Base-by-base conservation (phyloP, 1,139 yeast species). In the Pneumocystis carinii region DNA sequence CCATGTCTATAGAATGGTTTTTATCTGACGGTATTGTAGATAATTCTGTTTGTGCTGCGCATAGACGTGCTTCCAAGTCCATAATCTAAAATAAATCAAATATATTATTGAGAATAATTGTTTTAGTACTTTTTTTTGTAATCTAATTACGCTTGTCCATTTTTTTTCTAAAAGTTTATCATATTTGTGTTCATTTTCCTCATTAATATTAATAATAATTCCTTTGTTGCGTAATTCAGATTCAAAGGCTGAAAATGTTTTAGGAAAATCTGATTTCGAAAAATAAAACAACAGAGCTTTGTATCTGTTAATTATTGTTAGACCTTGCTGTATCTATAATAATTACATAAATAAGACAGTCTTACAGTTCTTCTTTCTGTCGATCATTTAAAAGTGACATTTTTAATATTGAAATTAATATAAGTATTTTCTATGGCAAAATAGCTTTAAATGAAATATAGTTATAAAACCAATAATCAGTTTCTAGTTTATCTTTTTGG, bases 71-170 rank as follows among this genome's bases (percentile, higher is more conserved):
- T 64, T 72, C 79, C 27, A 76, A 73, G 64, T 86, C 94, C 64
- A 86, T 63, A 53, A 67, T 63, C 69, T 67, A 38, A 7, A 35
- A 56, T 35, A 29, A 55, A n/a, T 48, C 17, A 61, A 12, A 32
- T 14, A 38, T 48, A 7, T 37, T 10, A 55, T 4, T 2, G 19
- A 17, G 27, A 57, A 57, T 12, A 57, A 57, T n/a, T 17, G 27
- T 48, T 24, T 19, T 32, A 32, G 76, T 61, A 90, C 84, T 70
- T 83, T 81, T 67, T 85, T 81, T 73, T 90, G 97, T 57, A 90
- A 77, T 62, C 96, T 77, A 42, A 88, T 78, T 5, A 90, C 94
- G 0, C 95, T 85, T 0, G 87, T 80, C 97, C 97, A 90, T 75
- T 90, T 90, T 74, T 85, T 87, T 69, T 87, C 94, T 59, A 90